Evolutionary conservation across 805 yeast species (phyloP).

Genomic region (Metschnikowia colocasiae): DNA sequence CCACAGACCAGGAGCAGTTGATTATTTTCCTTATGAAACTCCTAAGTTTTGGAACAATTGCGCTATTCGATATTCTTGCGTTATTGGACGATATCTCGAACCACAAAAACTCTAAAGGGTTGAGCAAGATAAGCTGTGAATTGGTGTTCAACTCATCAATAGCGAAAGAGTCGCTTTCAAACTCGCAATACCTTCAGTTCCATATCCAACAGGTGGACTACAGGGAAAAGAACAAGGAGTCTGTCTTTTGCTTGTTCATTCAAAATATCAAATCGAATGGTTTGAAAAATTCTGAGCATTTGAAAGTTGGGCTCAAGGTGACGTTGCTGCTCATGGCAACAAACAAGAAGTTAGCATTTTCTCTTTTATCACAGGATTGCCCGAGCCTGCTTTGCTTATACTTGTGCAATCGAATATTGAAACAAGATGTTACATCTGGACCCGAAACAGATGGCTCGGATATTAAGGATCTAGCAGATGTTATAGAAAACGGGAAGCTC

Average conservation of each 20-base stretch:
- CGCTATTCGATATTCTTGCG: constrained; percentile 14
- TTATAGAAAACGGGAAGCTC: neutral
- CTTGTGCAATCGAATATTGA: constrained; percentile 38
- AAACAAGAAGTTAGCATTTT: constrained; percentile 6
- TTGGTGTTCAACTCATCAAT: constrained; percentile 6
- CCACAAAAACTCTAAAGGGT: neutral
- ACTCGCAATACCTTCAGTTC: constrained; percentile 14
- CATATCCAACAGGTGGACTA: constrained; percentile 15
- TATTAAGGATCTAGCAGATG: neutral
- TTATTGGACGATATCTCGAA: constrained; percentile 9
- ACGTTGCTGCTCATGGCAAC: constrained; percentile 5
- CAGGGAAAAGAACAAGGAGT: constrained; percentile 9
- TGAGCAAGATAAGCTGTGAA: neutral
- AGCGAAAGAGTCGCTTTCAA: constrained; percentile 9
- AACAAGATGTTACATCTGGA: constrained; percentile 6
- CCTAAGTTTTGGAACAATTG: constrained; percentile 17
- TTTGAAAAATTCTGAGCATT: neutral
- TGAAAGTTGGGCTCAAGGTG: neutral
- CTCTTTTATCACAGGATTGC: constrained; percentile 6
- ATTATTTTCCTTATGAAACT: constrained; percentile 17
- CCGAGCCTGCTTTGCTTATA: constrained; percentile 40
- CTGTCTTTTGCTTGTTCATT: constrained; percentile 14
- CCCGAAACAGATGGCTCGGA: neutral
- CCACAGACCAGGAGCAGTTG: constrained; percentile 1
- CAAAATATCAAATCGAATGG: constrained; percentile 10